Conservation (phyloP, 2,329 filamentous ascomycete species). For the Arthrobotrys conoides region DNA sequence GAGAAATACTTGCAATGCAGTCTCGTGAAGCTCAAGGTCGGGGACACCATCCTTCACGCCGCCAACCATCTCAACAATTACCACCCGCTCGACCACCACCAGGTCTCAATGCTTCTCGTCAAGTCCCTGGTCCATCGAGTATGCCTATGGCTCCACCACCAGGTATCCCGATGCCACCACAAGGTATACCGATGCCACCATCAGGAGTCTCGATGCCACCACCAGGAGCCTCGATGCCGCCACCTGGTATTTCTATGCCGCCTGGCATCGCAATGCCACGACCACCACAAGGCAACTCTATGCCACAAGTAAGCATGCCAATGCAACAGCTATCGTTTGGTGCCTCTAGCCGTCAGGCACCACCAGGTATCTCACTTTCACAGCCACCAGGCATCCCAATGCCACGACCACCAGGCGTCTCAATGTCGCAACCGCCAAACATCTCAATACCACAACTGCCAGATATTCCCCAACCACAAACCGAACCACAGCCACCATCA, state of each 20-base stretch:
- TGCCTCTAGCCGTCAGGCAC: too few relatives aligned
- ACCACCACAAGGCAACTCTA: background rate
- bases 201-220: too few relatives aligned
- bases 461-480: too few relatives aligned
- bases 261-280: background rate
- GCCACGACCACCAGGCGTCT: background rate
- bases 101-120: background rate
- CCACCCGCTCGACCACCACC: background rate
- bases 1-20: background rate
- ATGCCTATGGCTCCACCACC: background rate
- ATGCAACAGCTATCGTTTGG: too few relatives aligned
- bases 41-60: background rate
- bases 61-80: background rate
- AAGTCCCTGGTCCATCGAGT: background rate
- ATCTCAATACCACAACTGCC: background rate
- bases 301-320: too few relatives aligned
- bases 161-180: background rate
- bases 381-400: background rate
- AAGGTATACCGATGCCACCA: too few relatives aligned
- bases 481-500: too few relatives aligned
- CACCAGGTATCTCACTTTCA: background rate
- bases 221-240: too few relatives aligned
- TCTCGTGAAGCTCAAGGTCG: background rate
- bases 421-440: background rate
- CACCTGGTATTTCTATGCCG: too few relatives aligned